These are phyloP conservation scores for Ceratocystis variospora DNA, from an alignment of 2,329 filamentous ascomycete species.

Conservation along the genomic window DNA sequence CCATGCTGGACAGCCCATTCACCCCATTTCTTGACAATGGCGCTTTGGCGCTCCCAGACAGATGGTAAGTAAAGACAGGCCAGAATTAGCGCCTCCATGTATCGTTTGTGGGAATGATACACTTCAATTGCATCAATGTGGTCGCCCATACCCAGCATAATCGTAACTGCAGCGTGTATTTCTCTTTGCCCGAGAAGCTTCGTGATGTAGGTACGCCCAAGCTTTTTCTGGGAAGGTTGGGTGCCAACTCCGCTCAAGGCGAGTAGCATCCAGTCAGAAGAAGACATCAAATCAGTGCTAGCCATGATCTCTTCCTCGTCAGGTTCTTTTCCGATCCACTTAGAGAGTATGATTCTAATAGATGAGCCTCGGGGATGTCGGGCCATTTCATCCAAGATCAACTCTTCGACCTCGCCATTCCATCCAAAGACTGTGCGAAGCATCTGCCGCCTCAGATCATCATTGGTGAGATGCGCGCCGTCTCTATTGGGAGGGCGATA, in stretches of 20 bases:
- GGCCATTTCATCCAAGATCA: constrained; percentile 73
- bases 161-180: constrained; percentile 79
- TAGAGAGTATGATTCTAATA: constrained; percentile 67
- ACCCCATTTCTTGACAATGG: constrained; percentile 86
- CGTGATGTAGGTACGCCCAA: constrained; percentile 82
- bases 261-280: constrained; percentile 92
- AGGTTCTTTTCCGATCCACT: constrained; percentile 74
- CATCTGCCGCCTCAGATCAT: constrained; percentile 82
- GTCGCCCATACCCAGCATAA: constrained; percentile 84
- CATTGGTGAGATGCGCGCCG: constrained; percentile 50
- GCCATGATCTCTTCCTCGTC: constrained; percentile 68
- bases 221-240: constrained; percentile 65
- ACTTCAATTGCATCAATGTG: constrained; percentile 91
- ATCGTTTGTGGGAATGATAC: constrained; percentile 80
- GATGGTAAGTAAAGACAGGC: constrained; percentile 68
- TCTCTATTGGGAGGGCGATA: constrained; percentile 54
- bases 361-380: constrained; percentile 61
- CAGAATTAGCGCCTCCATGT: constrained; percentile 83
- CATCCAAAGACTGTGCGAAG: constrained; percentile 88
- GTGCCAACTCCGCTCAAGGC: constrained; percentile 79
- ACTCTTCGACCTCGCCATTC: constrained; percentile 66
- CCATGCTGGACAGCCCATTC: constrained; percentile 78
- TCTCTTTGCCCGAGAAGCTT: constrained; percentile 80
- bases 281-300: constrained; percentile 74
- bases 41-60: constrained; percentile 84